These are phyloP conservation scores for Epithemia pelagica DNA, from an alignment of 108 stramenopile species.

Conservation along the genomic window DNA sequence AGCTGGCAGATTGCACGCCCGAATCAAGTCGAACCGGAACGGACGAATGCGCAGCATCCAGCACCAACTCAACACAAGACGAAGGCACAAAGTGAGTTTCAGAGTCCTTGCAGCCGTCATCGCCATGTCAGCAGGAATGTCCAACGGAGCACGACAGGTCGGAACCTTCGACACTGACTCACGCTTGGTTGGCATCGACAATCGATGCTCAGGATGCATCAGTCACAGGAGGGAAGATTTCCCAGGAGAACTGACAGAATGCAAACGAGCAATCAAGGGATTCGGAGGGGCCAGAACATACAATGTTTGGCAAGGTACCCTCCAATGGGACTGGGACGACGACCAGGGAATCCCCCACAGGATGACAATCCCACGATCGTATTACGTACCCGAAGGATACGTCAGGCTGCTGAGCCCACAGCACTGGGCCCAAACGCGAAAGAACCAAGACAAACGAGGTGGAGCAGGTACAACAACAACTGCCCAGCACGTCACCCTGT, in stretches of 20 bases:
- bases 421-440: constrained; percentile 35
- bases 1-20: background rate
- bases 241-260: background rate
- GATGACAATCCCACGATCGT: constrained; percentile 22
- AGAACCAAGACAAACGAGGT: background rate
- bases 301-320: background rate
- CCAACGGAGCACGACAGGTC: background rate
- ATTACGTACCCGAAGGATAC: constrained; percentile 16
- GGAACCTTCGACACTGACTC: constrained; percentile 28
- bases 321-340: constrained; percentile 16
- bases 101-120: background rate
- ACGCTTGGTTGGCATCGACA: constrained; percentile 11
- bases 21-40: background rate
- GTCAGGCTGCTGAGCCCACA: constrained; percentile 27
- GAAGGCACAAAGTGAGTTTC: background rate
- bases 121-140: background rate
- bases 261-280: constrained; percentile 7
- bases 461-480: background rate
- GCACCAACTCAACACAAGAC: constrained; percentile 1
- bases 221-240: constrained; percentile 8
- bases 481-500: too few species aligned
- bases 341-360: constrained; percentile 21
- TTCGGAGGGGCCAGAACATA: constrained; percentile 4
- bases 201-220: constrained; percentile 13
- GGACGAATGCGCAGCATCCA: background rate